Evolutionary conservation across 2,329 filamentous ascomycete species (phyloP), one percentile per base, ranked within the genome.

Genomic region (Microcyclosporella mali): DNA sequence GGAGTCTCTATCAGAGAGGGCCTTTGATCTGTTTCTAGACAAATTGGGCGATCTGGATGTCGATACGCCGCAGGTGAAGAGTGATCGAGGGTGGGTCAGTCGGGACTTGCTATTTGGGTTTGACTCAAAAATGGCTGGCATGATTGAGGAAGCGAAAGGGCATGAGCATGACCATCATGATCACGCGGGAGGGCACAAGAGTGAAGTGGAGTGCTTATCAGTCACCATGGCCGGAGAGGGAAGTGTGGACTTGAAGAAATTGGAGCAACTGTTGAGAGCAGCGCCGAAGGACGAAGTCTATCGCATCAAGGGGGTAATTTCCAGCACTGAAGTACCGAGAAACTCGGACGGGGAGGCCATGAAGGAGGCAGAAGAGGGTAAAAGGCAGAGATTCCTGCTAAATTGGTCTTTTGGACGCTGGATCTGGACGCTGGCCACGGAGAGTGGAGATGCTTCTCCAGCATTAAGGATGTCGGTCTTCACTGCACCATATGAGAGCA

Each of bases 331-430:
- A 0, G 67, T 70, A 0, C 70, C 70, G 4, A 54, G 52, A 33
- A 43, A 53, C 9, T 42, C 54, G 9, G 69, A 72, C 12, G 67
- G 68, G 14, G 53, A 61, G 10, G 52, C 58, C 6, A 49, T 56
- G 2, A 50, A 53, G 19, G 60, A 67, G 37, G 55, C 64, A 6
- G 53, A 60, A 11, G 53, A 59, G 7, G 66, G 64, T 2, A n/a
- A 33, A 14, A 59, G 64, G 15, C 64, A 66, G 12, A 74, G 85
- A 42, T 95, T 92, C 61, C 95, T 98, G 33, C 75, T 98, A 46
- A 98, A 98, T 64, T 98, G 92, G 92, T 92, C 92, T 0, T 98
- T 98, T 67, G 88, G 88, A 1, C 77, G 92, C 21, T 98, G 92
- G 90, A 94, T 81, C 0, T 95, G 90, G 60, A 68, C 81, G 3